These are phyloP conservation scores for Leccinum boreale DNA, from an alignment of 768 basidiomycete species.

Conservation along the genomic window DNA sequence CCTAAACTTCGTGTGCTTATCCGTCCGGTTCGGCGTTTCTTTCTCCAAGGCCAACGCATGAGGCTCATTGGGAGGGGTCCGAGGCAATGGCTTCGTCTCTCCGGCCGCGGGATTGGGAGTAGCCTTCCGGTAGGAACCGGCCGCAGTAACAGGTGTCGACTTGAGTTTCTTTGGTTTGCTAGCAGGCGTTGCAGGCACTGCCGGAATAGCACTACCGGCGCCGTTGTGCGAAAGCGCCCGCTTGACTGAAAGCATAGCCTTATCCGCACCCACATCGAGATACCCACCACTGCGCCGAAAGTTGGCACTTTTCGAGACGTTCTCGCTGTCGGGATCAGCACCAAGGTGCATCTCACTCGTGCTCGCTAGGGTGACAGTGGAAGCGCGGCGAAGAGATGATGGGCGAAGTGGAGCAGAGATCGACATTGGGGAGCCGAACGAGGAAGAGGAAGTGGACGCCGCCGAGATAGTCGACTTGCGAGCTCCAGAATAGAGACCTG, in stretches of 20 bases:
- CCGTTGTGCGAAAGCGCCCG: conserved; percentile 58
- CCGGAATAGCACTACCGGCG: neutral
- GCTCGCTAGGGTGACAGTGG: conserved; percentile 31
- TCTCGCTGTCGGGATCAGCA: conserved; percentile 10
- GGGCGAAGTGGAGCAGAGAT: conserved; percentile 36
- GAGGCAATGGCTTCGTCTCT: conserved; percentile 14
- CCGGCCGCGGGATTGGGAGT: neutral
- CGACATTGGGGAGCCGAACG: conserved; percentile 37
- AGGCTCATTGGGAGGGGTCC: conserved; percentile 25
- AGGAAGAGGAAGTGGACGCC: conserved; percentile 29
- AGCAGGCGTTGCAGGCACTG: conserved; percentile 8
- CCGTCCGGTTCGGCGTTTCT: conserved; percentile 15
- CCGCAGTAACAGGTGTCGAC: neutral
- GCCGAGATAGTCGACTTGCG: conserved; percentile 31
- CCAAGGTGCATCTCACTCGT: conserved; percentile 13
- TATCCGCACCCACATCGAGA: conserved; percentile 14
- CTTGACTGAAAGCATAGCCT: conserved; percentile 25
- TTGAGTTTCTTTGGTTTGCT: conserved; percentile 18
- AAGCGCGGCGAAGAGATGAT: conserved; percentile 42
- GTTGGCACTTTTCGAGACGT: conserved; percentile 6
- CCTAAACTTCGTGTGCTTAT: conserved; percentile 18
- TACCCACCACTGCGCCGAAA: conserved; percentile 14
- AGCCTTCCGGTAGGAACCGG: conserved; percentile 5
- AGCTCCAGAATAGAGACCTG: conserved; percentile 31
- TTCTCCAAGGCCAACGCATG: conserved; percentile 11